phyloP scores from a whole-genome alignment of 352 stramenopile genomes.

The Phytophthora citrophthora region DNA sequence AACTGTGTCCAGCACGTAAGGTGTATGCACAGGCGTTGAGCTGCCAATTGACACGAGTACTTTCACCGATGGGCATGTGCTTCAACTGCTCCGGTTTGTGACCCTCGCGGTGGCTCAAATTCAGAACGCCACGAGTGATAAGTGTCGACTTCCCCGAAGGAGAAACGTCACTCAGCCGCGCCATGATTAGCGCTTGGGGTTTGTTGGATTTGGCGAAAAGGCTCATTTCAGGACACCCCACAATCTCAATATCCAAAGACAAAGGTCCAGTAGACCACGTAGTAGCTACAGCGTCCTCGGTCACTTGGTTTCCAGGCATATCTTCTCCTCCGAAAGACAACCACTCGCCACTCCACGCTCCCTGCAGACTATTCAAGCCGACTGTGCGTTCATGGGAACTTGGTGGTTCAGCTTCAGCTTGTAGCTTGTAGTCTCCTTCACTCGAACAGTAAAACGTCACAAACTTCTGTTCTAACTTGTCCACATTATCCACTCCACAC shows the following conservation, averaged over 20 bases:
- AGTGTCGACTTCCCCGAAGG: conserved; percentile 49
- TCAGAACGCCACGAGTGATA: conserved; percentile 51
- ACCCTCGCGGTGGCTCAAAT: conserved; percentile 49
- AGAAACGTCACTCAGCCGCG: conserved; percentile 50
- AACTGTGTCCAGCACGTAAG: conserved; percentile 33
- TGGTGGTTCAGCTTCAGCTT: not conserved
- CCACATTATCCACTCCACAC: conserved; percentile 39
- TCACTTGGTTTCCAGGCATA: conserved; percentile 52
- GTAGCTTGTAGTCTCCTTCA: conserved; percentile 15
- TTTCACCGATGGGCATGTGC: conserved; percentile 39
- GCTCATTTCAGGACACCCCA: conserved; percentile 48
- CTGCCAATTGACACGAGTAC: conserved; percentile 34
- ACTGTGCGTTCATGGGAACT: conserved; percentile 26
- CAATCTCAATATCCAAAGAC: conserved; percentile 35
- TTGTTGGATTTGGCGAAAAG: conserved; percentile 45
- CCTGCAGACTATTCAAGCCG: conserved; percentile 41
- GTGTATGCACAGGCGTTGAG: conserved; percentile 59
- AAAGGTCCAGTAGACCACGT: conserved; percentile 37
- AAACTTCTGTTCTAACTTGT: conserved; percentile 41
- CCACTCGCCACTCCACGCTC: conserved; percentile 59
- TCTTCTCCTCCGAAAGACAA: conserved; percentile 57
- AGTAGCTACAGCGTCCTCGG: conserved; percentile 42
- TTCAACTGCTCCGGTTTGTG: conserved; percentile 40
- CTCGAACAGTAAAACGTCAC: conserved; percentile 38
- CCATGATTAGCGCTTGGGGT: conserved; percentile 45